Conservation (phyloP, 441 rosid species). For the Populus hybrid region DNA sequence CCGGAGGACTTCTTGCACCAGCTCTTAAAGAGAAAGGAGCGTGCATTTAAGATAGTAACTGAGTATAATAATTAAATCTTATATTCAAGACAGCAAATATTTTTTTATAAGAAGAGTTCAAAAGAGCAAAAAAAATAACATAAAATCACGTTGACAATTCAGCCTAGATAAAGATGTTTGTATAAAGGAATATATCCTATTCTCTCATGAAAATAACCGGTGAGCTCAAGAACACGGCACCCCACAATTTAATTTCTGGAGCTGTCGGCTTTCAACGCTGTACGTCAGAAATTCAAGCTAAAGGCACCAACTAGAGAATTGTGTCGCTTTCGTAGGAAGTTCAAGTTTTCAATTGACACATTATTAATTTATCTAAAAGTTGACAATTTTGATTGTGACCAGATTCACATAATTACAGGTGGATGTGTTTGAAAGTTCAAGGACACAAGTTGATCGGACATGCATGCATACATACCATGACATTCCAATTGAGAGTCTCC, state of each 20-base stretch:
- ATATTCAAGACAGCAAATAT: too few relatives aligned
- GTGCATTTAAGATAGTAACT: too few relatives aligned
- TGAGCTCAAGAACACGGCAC: not conserved
- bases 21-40: too few relatives aligned
- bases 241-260: not conserved
- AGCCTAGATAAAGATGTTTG: too few relatives aligned
- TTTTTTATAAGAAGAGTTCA: too few relatives aligned
- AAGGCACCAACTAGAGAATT: not conserved
- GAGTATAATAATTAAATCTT: too few relatives aligned
- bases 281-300: not conserved
- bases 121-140: too few relatives aligned
- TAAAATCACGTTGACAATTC: too few relatives aligned
- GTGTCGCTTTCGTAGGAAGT: not conserved
- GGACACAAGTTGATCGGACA: not conserved
- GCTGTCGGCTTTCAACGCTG: not conserved
- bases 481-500: constrained; percentile 88
- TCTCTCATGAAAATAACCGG: not conserved
- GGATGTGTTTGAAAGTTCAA: not conserved
- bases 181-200: not conserved
- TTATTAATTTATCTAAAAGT: not conserved
- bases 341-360: not conserved
- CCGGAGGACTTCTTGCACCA: too few relatives aligned
- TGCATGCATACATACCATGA: constrained; percentile 51
- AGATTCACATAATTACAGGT: not conserved
- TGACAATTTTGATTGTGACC: not conserved